Evolutionary conservation across 345 rosid genomes (phyloP).

Genomic region (Litchi chinensis): DNA sequence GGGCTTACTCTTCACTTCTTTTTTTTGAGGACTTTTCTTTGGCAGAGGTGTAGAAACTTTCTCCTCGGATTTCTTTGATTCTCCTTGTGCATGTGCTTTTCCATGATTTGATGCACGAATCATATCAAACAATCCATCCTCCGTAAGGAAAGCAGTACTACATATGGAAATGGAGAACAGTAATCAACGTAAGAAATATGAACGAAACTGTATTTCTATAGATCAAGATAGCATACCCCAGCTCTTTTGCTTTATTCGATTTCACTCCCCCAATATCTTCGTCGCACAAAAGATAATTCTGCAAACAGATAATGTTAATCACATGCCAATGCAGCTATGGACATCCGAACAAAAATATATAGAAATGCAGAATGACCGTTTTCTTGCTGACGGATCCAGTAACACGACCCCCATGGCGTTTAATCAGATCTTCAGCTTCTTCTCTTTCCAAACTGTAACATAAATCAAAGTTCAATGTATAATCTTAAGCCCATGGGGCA

Average conservation of each 20-base stretch:
- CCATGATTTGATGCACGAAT: constrained; percentile 65
- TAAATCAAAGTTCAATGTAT: constrained; percentile 18
- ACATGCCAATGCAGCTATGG: constrained; percentile 11
- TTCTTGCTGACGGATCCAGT: constrained; percentile 98
- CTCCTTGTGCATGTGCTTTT: constrained; percentile 43
- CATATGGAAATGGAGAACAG: constrained; percentile 26
- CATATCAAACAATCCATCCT: constrained; percentile 90
- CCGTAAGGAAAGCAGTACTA: constrained; percentile 80
- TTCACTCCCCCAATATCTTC: constrained; percentile 94
- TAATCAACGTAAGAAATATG: constrained; percentile 23
- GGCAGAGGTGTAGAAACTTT: constrained; percentile 42
- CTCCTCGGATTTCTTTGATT: constrained; percentile 40
- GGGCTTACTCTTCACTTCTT: constrained; percentile 57
- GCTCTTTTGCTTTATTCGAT: constrained; percentile 89
- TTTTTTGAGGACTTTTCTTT: constrained; percentile 61
- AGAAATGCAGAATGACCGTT: constrained; percentile 56
- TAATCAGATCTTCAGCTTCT: constrained; percentile 97
- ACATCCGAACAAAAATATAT: constrained; percentile 23
- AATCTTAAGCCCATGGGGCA: constrained; percentile 5
- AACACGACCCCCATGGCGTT: constrained; percentile 90
- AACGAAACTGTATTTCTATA: constrained; percentile 16
- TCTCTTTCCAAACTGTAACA: constrained; percentile 88
- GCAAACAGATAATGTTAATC: constrained; percentile 39
- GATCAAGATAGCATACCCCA: constrained; percentile 60
- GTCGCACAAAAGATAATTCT: constrained; percentile 95